Base-by-base conservation (phyloP, 2,329 filamentous ascomycete genomes). In the Microdochium bolleyi region DNA sequence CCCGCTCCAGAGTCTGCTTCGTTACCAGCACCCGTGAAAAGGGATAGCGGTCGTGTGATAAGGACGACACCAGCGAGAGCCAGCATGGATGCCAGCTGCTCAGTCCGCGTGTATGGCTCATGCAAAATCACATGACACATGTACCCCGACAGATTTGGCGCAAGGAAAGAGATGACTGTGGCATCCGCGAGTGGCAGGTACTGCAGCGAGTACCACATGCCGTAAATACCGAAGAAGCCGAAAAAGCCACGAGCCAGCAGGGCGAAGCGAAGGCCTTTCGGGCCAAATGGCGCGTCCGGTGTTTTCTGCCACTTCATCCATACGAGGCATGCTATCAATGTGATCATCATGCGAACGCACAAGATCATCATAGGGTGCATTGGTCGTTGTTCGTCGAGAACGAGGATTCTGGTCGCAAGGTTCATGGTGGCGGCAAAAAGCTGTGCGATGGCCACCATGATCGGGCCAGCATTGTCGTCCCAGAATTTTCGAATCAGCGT, bases 341-440 rank as follows among this genome's bases (percentile, higher is more conserved):
- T 95, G 54, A 94, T 79, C 52, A 74, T 73, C 83, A 95, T 92
- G 53, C 92, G 82, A 7, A 82, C 80, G 61, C 95, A 91, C 3
- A 96, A 78, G 55, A 96, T 85, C 70, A 94, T 88, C 58, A 95
- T 85, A 0, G 91, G 89, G 72, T 94, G 83, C 74, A 95, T 85
- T 2, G 82, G 82, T 49, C 84, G 76, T 52, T 58, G 60, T 53
- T 50, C 53, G 14, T 58, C 57, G 19, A 87, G 75, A 65, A 95
- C 89, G 38, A 96, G 73, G 11, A 92, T 67, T 21, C 90, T 78
- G 0, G 89, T 88, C 41, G 84, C 83, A 10, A 95, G 81, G 65
- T 94, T 95, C 92, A 96, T 96, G 51, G 88, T 69, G 0, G 87
- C 84, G 1, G 86, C 89, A 60, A 96, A 96, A 34, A 94, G 73